Evolutionary conservation across 169 alveolate genomes (phyloP).

Genomic region (Plasmodium knowlesi): DNA sequence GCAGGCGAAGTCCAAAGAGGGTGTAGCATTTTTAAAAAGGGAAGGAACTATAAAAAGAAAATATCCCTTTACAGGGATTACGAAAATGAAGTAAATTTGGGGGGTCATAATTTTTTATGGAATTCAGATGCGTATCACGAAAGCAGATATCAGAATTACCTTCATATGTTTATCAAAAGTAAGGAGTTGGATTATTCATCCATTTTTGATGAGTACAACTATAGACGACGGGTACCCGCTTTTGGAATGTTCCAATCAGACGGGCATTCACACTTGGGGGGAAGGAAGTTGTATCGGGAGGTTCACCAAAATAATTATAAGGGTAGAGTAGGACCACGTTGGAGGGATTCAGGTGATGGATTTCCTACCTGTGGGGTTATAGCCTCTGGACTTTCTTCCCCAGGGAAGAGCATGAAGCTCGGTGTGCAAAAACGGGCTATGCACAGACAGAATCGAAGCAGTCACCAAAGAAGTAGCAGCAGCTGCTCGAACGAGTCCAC

Average conservation of each 20-base stretch:
- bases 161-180: neutral
- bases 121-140: neutral
- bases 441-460: neutral
- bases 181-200: neutral
- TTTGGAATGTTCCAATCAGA: too few relatives aligned
- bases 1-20: neutral
- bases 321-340: neutral
- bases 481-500: conserved; percentile 5
- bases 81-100: neutral
- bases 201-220: neutral
- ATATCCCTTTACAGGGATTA: neutral
- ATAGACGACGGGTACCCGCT: neutral
- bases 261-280: too few relatives aligned
- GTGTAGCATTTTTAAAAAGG: neutral
- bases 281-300: too few relatives aligned
- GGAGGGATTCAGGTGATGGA: neutral
- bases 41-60: neutral
- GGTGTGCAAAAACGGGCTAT: neutral
- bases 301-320: too few relatives aligned
- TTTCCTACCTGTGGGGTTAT: neutral
- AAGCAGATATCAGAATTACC: neutral
- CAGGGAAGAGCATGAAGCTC: neutral
- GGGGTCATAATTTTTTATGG: neutral
- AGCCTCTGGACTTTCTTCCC: neutral
- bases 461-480: neutral